phyloP scores from a whole-genome alignment of 768 basidiomycete species.

The Lanmaoa rubissima region DNA sequence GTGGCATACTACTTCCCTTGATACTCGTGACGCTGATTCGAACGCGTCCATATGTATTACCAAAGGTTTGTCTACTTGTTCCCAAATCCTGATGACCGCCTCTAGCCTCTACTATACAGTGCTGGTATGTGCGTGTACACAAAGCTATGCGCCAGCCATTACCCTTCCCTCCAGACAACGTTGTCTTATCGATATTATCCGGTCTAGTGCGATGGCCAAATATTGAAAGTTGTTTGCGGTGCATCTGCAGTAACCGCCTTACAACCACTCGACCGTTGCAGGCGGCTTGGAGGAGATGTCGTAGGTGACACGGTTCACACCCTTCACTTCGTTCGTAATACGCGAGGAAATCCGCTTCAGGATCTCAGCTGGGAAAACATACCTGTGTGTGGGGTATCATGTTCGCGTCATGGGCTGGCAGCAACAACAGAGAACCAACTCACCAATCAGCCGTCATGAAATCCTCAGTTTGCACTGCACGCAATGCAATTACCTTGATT shows the following conservation, averaged over 20 bases:
- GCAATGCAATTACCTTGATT: slow-evolving; percentile 80
- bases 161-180: background rate
- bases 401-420: background rate
- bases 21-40: background rate
- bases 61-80: background rate
- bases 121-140: background rate
- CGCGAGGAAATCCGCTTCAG: slow-evolving; percentile 90
- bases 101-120: background rate
- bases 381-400: slow-evolving; percentile 46
- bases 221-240: background rate
- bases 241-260: background rate
- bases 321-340: slow-evolving; percentile 96
- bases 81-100: too few relatives aligned
- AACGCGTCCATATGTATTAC: too few relatives aligned
- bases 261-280: slow-evolving; percentile 56
- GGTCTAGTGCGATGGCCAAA: background rate
- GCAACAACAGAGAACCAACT: slow-evolving; percentile 16
- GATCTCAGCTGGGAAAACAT: slow-evolving; percentile 91
- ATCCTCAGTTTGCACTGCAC: slow-evolving; percentile 97
- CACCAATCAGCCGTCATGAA: slow-evolving; percentile 99
- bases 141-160: background rate
- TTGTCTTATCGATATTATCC: background rate
- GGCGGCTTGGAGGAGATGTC: slow-evolving; percentile 98
- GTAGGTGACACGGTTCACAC: slow-evolving; percentile 94
- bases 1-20: background rate